Evolutionary conservation across 2,329 filamentous ascomycete species (phyloP).

Genomic region (Xylaria polymorpha): DNA sequence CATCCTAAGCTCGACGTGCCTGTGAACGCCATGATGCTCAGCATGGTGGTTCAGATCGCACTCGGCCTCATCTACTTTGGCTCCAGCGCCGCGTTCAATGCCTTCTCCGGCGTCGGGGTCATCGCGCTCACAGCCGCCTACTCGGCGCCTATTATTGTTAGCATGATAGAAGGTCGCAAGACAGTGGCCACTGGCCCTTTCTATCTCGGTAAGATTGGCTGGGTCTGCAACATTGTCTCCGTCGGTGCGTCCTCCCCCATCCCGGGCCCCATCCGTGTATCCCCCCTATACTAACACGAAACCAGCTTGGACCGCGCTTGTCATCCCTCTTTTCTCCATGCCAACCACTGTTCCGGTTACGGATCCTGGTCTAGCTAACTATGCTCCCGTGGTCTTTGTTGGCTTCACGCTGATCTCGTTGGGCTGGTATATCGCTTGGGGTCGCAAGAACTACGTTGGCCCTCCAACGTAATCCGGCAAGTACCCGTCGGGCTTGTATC

Average conservation of each 20-base stretch:
- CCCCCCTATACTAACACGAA: conserved; percentile 46
- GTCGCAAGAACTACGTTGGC: conserved; percentile 74
- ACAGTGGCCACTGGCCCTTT: conserved; percentile 68
- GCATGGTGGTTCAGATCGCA: conserved; percentile 71
- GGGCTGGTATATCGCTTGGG: conserved; percentile 76
- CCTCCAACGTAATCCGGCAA: conserved; percentile 57
- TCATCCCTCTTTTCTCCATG: conserved; percentile 80
- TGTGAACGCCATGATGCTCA: conserved; percentile 78
- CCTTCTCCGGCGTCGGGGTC: conserved; percentile 76
- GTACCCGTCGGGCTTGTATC: neutral
- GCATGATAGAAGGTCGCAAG: conserved; percentile 68
- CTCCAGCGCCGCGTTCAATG: conserved; percentile 75
- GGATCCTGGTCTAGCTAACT: conserved; percentile 71
- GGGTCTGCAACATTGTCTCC: conserved; percentile 72
- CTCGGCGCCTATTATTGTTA: conserved; percentile 73
- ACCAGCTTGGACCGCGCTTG: conserved; percentile 73
- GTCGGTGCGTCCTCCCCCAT: conserved; percentile 61
- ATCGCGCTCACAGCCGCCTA: conserved; percentile 77
- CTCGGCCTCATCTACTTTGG: conserved; percentile 78
- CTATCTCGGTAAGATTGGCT: conserved; percentile 70
- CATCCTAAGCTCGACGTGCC: conserved; percentile 72
- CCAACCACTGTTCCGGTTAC: conserved; percentile 72
- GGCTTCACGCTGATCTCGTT: conserved; percentile 70
- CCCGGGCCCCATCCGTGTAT: conserved; percentile 13
- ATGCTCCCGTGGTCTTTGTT: conserved; percentile 79